Base-by-base conservation (phyloP, 2,329 filamentous ascomycete genomes). In the Trichoderma guizhouense region DNA sequence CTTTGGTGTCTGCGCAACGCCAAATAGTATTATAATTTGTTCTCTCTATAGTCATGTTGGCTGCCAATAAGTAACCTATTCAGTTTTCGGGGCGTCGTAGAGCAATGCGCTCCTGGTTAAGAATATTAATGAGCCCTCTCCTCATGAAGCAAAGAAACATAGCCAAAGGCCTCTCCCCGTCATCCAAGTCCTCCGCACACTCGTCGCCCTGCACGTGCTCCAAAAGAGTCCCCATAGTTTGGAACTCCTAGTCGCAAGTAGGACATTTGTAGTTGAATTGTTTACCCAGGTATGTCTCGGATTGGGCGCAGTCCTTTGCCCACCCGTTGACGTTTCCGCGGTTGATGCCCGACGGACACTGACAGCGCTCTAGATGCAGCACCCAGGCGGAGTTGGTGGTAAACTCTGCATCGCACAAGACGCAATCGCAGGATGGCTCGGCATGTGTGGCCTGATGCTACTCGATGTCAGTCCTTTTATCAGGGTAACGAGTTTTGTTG, bases 131-230 rank as follows among this genome's bases (percentile, higher is more conserved):
- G 15, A 43, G 39, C 0, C 39, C 39, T n/a, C 15, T 43, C 39
- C 15, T 43, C 39, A 67, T 26, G 30, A 71, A 71, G 9, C 51
- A 26, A 11, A 71, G 24, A 34, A 71, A 67, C n/a, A 21, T 53
- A 11, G 55, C 39, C 26, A 67, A 36, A 6, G 69, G 34, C 6
- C 30, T 26, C 18, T 12, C 15, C 11, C 30, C 3, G n/a, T 12
- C 14, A 26, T 2, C 21, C 18, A 68, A 18, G 21, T 32, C n/a
- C 12, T 74, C 73, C 7, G 71, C 28, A 2, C 76, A 78, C 1
- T 30, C 60, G 15, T 75, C 73, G 39, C 75, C 77, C 39, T 79
- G 77, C 0, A 66, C 73, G 53, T 78, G 77, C 24, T 79, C 75
- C 2, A 78, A 67, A 5, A 78, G 53, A 18, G 63, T 74, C 18